Conservation (phyloP, 306 rosid species). For the Lupinus albus region DNA sequence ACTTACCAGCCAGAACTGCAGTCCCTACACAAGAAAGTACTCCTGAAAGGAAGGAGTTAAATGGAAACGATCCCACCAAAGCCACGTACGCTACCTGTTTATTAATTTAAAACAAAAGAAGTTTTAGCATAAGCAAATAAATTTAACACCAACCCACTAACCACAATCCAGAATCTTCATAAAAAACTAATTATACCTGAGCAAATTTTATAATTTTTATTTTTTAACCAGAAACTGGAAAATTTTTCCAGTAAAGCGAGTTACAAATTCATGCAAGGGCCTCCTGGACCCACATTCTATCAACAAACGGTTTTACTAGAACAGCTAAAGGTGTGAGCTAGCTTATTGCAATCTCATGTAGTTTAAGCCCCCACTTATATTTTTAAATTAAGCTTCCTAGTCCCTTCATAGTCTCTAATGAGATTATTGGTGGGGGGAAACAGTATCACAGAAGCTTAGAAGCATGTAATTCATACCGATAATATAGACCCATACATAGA, state of each 20-base stretch:
- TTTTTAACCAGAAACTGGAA: conserved; percentile 1
- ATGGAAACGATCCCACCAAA: conserved; percentile 88
- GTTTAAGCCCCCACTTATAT: no score
- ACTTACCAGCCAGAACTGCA: conserved; percentile 93
- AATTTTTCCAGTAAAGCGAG: conserved; percentile 16
- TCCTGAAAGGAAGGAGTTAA: conserved; percentile 87
- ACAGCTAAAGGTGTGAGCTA: conserved; percentile 17
- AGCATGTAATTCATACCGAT: no score
- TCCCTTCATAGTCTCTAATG: no score
- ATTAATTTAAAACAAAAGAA: not conserved
- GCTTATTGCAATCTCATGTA: not conserved
- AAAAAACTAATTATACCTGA: not conserved
- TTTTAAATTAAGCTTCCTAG: no score
- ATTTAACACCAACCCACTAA: not conserved
- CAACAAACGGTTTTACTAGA: not conserved
- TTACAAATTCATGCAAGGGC: not conserved
- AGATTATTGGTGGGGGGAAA: no score
- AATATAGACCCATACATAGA: no score
- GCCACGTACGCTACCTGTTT: conserved; percentile 84
- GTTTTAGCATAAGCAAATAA: not conserved
- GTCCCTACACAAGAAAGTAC: conserved; percentile 87
- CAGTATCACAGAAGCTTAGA: no score
- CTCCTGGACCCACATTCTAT: not conserved
- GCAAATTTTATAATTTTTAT: not conserved
- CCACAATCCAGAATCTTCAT: not conserved